phyloP scores from a whole-genome alignment of 164 flowering plant species.

The Vitis amurensis region DNA sequence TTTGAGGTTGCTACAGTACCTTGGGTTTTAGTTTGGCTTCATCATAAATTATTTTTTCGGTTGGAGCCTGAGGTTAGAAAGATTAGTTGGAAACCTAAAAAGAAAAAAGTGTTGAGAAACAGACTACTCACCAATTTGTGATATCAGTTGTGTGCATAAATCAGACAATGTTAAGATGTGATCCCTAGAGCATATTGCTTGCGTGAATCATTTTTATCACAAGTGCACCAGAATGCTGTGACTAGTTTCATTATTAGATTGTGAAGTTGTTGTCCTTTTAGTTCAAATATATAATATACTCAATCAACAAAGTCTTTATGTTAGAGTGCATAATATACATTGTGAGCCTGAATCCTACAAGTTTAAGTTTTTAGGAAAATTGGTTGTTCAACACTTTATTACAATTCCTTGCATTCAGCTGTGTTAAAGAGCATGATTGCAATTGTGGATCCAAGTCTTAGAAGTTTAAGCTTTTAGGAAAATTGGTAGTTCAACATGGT shows the following conservation, averaged over 20 bases:
- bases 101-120: background rate
- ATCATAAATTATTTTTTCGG: background rate
- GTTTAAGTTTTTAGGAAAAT: background rate
- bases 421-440: too few species aligned
- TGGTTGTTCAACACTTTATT: too few species aligned
- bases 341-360: too few species aligned
- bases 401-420: too few species aligned
- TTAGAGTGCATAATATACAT: too few species aligned
- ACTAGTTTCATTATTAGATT: background rate
- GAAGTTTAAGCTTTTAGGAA: too few species aligned
- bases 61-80: background rate
- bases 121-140: background rate
- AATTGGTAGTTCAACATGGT: too few species aligned
- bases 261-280: background rate
- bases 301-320: too few species aligned
- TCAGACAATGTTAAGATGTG: too few species aligned
- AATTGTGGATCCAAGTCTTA: too few species aligned
- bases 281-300: background rate
- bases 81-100: background rate
- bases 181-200: background rate
- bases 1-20: background rate
- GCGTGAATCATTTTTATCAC: background rate
- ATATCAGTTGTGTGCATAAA: too few species aligned
- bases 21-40: background rate
- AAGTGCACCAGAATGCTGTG: background rate